Conservation (phyloP, 192 early-diverging fungal species). For the Chytriomyces hyalinus region DNA sequence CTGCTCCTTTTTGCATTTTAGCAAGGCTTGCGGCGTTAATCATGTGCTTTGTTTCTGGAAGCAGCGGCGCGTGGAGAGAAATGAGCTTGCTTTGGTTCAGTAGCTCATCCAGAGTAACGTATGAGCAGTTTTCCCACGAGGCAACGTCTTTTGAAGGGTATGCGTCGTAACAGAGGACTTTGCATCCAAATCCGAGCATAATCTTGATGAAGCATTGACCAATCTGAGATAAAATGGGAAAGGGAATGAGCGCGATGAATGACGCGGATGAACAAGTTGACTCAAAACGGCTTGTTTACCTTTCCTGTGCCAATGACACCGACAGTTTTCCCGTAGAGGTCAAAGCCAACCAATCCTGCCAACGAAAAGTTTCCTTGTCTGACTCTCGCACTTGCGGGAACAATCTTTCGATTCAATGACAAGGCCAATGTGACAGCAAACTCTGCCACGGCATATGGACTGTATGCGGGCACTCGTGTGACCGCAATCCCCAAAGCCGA, state of each 20-base stretch:
- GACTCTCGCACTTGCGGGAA: constrained; percentile 39
- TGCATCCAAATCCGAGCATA: constrained; percentile 54
- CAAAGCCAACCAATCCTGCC: constrained; percentile 51
- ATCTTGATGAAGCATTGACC: constrained; percentile 53
- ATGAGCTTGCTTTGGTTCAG: constrained; percentile 43
- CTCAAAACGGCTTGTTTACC: too few relatives aligned
- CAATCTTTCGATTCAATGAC: constrained; percentile 53
- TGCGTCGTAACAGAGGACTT: constrained; percentile 54
- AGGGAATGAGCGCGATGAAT: constrained; percentile 31
- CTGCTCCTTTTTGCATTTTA: constrained; percentile 53
- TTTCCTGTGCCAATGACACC: constrained; percentile 50
- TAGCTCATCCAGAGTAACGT: constrained; percentile 51
- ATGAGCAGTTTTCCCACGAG: constrained; percentile 30
- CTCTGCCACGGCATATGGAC: constrained; percentile 57
- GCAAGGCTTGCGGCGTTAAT: constrained; percentile 44
- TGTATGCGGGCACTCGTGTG: constrained; percentile 57
- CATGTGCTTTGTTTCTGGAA: constrained; percentile 51
- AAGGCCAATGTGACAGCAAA: constrained; percentile 49
- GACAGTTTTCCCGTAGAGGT: constrained; percentile 57
- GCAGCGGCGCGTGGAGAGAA: constrained; percentile 53
- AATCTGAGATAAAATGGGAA: constrained; percentile 52
- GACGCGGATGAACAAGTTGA: background rate
- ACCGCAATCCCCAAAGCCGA: constrained; percentile 37
- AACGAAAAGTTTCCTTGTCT: constrained; percentile 51
- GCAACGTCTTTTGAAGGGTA: constrained; percentile 47